Evolutionary conservation across 1,284 basidiomycete genomes (phyloP).

Genomic region (Apiotrichum laibachii): DNA sequence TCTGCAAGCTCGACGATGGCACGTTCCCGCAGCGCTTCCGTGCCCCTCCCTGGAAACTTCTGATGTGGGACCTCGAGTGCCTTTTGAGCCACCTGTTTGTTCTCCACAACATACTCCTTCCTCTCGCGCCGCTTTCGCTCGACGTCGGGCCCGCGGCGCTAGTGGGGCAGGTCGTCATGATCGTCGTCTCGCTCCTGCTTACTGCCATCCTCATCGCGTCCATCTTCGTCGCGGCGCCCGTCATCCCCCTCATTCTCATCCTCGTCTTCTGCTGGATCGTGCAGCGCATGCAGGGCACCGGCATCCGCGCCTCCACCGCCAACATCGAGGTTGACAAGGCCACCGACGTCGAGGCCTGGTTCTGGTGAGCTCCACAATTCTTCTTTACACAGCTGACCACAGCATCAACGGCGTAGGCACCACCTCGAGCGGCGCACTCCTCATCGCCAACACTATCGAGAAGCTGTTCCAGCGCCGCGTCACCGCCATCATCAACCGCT

Average conservation of each 20-base stretch:
- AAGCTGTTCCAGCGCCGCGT: constrained; percentile 31
- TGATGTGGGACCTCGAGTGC: constrained; percentile 17
- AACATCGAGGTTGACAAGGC: constrained; percentile 3
- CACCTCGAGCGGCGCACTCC: constrained; percentile 24
- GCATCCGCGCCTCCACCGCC: constrained; percentile 6
- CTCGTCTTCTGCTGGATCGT: constrained; percentile 12
- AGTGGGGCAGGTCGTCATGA: constrained; percentile 19
- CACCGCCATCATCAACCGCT: constrained; percentile 36
- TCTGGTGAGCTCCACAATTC: constrained; percentile 28
- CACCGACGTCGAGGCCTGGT: constrained; percentile 26
- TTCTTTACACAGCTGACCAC: neutral
- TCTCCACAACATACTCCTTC: constrained; percentile 23
- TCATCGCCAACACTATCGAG: constrained; percentile 27
- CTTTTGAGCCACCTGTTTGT: constrained; percentile 12
- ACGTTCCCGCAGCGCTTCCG: constrained; percentile 6
- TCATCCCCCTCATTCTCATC: neutral
- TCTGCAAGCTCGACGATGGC: neutral
- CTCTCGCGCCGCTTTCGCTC: neutral
- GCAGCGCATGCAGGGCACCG: constrained; percentile 2
- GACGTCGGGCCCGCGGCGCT: constrained; percentile 20
- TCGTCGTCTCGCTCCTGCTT: constrained; percentile 21
- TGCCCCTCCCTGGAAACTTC: constrained; percentile 7
- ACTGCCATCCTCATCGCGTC: constrained; percentile 11
- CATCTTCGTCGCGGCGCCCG: neutral
- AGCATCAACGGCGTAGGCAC: constrained; percentile 43